These are phyloP conservation scores for Penicillium sp. DNA, from an alignment of 2,329 filamentous ascomycete genomes.

Conservation along the genomic window DNA sequence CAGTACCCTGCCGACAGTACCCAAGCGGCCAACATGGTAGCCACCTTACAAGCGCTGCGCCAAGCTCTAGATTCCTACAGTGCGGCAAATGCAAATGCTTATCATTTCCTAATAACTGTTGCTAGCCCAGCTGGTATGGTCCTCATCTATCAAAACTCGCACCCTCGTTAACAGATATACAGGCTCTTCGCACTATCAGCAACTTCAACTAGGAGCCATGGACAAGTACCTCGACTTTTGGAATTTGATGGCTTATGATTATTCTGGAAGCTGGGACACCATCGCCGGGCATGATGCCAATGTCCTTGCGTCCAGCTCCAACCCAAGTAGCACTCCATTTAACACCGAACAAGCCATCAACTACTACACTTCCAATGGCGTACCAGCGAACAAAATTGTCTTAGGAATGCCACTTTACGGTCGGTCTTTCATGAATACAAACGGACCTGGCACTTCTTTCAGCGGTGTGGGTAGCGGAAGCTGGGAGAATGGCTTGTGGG, in stretches of 20 bases:
- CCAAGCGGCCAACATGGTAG: constrained; percentile 38
- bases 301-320: constrained; percentile 59
- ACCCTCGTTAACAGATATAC: neutral
- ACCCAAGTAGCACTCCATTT: constrained; percentile 72
- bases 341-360: constrained; percentile 69
- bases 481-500: constrained; percentile 83
- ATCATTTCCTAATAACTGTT: constrained; percentile 48
- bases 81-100: constrained; percentile 35
- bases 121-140: constrained; percentile 45
- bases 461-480: constrained; percentile 73
- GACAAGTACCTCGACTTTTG: constrained; percentile 53
- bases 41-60: constrained; percentile 34
- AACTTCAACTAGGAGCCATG: constrained; percentile 46
- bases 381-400: constrained; percentile 72
- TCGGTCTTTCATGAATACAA: constrained; percentile 75
- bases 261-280: constrained; percentile 76
- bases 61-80: constrained; percentile 46
- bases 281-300: constrained; percentile 78
- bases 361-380: constrained; percentile 65
- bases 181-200: constrained; percentile 47
- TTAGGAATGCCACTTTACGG: constrained; percentile 93
- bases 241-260: constrained; percentile 79
- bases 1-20: constrained; percentile 35
- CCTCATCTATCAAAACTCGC: neutral
- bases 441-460: constrained; percentile 69